These are phyloP conservation scores for Paramecium tetraurelia DNA, from an alignment of 73 alveolate species.

Conservation along the genomic window DNA sequence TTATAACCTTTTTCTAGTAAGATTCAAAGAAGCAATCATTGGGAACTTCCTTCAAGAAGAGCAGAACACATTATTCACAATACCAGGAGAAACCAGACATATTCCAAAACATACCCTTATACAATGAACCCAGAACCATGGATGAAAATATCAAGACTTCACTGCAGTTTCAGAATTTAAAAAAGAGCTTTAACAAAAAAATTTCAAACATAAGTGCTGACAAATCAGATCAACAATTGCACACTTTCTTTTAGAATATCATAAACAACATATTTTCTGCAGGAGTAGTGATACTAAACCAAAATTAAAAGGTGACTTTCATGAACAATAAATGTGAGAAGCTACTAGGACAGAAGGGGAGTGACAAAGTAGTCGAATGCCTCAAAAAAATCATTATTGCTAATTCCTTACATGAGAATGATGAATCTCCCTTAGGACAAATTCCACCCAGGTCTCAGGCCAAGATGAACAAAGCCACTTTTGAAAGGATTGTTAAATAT, in stretches of 20 bases:
- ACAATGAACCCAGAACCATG: neutral
- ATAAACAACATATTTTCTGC: neutral
- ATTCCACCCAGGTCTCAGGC: neutral
- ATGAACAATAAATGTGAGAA: conserved; percentile 6
- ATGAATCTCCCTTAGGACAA: neutral
- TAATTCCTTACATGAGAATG: neutral
- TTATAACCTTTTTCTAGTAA: neutral
- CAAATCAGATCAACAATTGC: neutral
- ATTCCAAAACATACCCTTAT: neutral
- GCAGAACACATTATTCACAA: conserved; percentile 17
- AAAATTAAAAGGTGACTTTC: neutral
- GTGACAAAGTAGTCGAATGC: neutral
- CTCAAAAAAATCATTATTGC: neutral
- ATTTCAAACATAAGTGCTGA: neutral
- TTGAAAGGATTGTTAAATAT: neutral
- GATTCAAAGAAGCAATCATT: neutral
- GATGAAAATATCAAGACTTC: neutral
- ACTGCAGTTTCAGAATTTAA: neutral
- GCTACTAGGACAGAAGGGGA: neutral
- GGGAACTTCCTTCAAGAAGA: neutral
- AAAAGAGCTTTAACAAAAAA: neutral
- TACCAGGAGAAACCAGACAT: neutral
- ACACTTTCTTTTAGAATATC: neutral
- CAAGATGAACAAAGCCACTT: neutral
- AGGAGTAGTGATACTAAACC: neutral